phyloP scores from a whole-genome alignment of 129 eudicot species.

The Glebionis coronaria region DNA sequence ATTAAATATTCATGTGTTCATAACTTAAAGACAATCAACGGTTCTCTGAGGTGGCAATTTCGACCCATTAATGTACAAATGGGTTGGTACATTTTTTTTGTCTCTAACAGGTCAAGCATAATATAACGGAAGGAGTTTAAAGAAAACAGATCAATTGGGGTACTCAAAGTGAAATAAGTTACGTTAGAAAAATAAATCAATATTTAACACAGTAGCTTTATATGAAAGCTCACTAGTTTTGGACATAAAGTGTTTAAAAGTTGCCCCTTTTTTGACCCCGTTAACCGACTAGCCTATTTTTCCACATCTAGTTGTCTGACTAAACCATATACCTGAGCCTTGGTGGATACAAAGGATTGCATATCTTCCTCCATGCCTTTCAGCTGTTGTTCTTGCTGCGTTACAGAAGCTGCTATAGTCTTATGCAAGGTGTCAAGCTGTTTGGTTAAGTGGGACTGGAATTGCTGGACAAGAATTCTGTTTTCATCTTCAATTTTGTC shows the following conservation, averaged over 20 bases:
- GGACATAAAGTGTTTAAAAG: not conserved
- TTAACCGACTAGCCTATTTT: not conserved
- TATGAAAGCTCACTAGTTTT: not conserved
- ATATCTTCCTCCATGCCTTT: constrained; percentile 91
- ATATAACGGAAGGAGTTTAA: too few species aligned
- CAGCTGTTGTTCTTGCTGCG: constrained; percentile 85
- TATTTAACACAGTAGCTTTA: too few species aligned
- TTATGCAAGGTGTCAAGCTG: constrained; percentile 87
- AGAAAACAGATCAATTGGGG: too few species aligned
- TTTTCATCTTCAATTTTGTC: constrained; percentile 95
- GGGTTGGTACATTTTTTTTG: too few species aligned
- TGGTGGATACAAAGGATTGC: constrained; percentile 89
- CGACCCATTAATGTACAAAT: not conserved
- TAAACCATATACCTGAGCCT: constrained; percentile 53
- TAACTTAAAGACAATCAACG: not conserved
- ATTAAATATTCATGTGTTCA: not conserved
- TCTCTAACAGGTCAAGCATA: too few species aligned
- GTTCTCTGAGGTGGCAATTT: not conserved
- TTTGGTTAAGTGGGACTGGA: constrained; percentile 74
- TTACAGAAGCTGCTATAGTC: constrained; percentile 75
- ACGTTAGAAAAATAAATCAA: not conserved
- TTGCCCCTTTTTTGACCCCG: not conserved
- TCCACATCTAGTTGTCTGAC: not conserved
- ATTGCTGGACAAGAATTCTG: constrained; percentile 68
- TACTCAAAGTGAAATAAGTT: too few species aligned